phyloP scores from a whole-genome alignment of 202 grass and related monocot genomes.

The Panicum hallii region DNA sequence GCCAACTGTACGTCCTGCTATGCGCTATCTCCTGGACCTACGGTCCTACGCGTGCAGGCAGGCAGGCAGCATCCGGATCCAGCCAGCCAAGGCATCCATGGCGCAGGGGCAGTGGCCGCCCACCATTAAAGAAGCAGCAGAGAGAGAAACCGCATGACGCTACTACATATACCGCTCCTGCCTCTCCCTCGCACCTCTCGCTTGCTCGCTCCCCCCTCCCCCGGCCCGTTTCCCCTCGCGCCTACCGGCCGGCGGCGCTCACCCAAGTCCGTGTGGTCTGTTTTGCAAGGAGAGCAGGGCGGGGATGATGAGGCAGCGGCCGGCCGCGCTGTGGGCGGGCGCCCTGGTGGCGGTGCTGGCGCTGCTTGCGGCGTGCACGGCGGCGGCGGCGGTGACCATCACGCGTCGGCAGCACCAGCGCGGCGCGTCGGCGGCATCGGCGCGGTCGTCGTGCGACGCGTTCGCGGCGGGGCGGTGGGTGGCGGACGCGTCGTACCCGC shows the following conservation, averaged over 20 bases:
- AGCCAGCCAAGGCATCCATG: conserved; percentile 17
- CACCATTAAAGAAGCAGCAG: conserved; percentile 24
- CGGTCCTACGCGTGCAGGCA: background rate
- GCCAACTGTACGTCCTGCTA: no score
- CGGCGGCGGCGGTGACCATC: conserved; percentile 36
- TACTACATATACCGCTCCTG: no score
- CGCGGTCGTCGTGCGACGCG: conserved; percentile 47
- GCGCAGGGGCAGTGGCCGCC: background rate
- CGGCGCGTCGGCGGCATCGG: background rate
- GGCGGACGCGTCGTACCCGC: conserved; percentile 67
- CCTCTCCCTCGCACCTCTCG: background rate
- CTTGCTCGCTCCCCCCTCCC: background rate
- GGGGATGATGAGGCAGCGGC: background rate
- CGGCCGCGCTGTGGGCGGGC: background rate
- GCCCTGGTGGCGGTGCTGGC: conserved; percentile 18
- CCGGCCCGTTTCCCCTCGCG: no score
- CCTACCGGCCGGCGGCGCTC: no score
- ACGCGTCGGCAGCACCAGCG: conserved; percentile 30
- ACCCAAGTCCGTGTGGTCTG: background rate
- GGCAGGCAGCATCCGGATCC: background rate
- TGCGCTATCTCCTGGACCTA: background rate
- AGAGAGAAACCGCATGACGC: no score
- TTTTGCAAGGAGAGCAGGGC: background rate
- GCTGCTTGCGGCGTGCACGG: conserved; percentile 45
- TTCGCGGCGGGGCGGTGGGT: conserved; percentile 72